Percentiles rank a stretch among this genome's conserved stretches.
Conservation (phyloP, 2,329 filamentous ascomycete genomes). For the Septoria linicola region DNA sequence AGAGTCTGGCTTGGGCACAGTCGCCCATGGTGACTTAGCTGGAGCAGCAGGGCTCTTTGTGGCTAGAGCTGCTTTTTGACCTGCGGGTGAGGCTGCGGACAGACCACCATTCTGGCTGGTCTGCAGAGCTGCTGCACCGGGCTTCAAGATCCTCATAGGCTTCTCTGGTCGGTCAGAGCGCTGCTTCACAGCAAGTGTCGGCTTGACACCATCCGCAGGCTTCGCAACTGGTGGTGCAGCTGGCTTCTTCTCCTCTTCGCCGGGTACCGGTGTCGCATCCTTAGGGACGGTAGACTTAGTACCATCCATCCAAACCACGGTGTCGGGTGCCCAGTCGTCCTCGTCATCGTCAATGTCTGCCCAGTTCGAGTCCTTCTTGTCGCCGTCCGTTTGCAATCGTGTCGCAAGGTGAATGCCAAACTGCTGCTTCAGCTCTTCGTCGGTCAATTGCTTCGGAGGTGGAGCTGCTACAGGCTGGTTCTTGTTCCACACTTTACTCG, state of each 20-base stretch:
- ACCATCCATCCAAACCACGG: constrained; percentile 84
- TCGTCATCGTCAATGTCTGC: constrained; percentile 87
- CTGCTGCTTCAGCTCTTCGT: constrained; percentile 79
- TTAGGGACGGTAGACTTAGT: constrained; percentile 74
- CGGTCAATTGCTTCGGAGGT: constrained; percentile 77
- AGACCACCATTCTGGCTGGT: constrained; percentile 37
- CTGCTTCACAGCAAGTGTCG: constrained; percentile 35
- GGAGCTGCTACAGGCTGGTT: constrained; percentile 69
- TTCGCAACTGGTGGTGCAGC: constrained; percentile 29
- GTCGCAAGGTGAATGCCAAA: constrained; percentile 84
- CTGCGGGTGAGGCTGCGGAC: constrained; percentile 58
- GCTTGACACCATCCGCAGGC: constrained; percentile 30
- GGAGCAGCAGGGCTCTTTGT: constrained; percentile 70
- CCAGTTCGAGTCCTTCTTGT: constrained; percentile 77
- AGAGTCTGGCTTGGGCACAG: constrained; percentile 80
- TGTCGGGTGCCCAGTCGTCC: constrained; percentile 81
- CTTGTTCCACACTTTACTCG: constrained; percentile 82
- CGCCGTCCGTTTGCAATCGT: constrained; percentile 72
- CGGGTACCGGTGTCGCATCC: constrained; percentile 32
- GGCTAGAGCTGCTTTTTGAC: constrained; percentile 65
- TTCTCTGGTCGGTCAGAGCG: constrained; percentile 40
- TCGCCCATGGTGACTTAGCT: constrained; percentile 87
- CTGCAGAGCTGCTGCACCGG: constrained; percentile 43
- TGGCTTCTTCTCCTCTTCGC: constrained; percentile 19
- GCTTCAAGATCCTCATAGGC: constrained; percentile 52